Evolutionary conservation across 257 asterid genomes (phyloP).

Genomic region (Rubia yunnanensis): DNA sequence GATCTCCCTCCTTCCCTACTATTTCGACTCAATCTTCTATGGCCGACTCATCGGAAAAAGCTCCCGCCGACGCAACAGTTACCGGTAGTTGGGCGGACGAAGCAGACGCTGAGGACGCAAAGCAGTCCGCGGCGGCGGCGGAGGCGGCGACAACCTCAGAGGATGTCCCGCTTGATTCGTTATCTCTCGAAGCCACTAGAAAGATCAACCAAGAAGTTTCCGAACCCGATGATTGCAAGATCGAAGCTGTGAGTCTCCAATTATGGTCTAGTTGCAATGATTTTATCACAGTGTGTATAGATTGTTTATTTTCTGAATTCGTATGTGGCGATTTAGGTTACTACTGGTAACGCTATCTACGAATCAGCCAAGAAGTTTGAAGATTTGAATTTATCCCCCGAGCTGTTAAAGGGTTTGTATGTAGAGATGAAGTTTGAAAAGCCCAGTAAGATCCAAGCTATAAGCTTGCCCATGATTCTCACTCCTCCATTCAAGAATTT

Average conservation of each 20-base stretch:
- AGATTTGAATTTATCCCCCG: conserved; percentile 66
- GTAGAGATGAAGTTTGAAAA: conserved; percentile 74
- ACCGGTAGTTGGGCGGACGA: conserved; percentile 48
- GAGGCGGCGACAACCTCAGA: conserved; percentile 5
- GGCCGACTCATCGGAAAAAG: conserved; percentile 17
- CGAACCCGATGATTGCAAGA: conserved; percentile 46
- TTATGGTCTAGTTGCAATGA: neutral
- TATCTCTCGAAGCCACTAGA: conserved; percentile 33
- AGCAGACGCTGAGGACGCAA: conserved; percentile 32
- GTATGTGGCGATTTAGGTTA: conserved; percentile 34
- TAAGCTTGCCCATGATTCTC: conserved; percentile 89
- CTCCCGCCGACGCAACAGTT: conserved; percentile 7
- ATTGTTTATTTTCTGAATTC: neutral
- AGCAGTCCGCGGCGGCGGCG: conserved; percentile 22
- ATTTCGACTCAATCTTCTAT: neutral
- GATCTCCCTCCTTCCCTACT: neutral
- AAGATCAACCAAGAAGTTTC: conserved; percentile 19
- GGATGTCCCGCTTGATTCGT: conserved; percentile 7
- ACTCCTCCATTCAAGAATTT: conserved; percentile 75
- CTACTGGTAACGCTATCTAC: conserved; percentile 68
- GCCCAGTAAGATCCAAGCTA: conserved; percentile 79
- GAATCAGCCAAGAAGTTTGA: conserved; percentile 72
- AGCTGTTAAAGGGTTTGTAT: conserved; percentile 73
- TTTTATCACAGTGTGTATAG: neutral
- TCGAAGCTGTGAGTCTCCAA: conserved; percentile 36